Percentiles rank a stretch among this genome's conserved stretches.
These are phyloP conservation scores for Trichoderma citrinoviride DNA, from an alignment of 2,329 filamentous ascomycete species.

Conservation along the genomic window DNA sequence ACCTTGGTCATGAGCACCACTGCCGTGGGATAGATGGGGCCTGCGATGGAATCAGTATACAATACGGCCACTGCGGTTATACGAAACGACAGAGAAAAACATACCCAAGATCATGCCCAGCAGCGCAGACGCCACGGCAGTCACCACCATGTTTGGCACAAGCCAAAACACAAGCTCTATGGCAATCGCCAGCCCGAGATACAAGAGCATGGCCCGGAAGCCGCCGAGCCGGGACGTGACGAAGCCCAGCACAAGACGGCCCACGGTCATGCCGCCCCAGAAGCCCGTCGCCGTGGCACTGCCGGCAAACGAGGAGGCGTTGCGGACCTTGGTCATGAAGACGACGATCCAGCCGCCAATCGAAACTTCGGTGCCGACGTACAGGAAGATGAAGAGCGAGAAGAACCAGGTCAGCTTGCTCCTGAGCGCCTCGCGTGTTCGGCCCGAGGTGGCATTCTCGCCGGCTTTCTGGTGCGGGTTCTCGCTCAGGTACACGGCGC, in stretches of 20 bases:
- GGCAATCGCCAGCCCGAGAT: constrained; percentile 62
- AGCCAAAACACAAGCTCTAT: constrained; percentile 78
- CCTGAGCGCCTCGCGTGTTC: constrained; percentile 13
- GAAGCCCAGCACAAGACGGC: constrained; percentile 65
- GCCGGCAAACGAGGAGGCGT: constrained; percentile 64
- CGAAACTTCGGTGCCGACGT: constrained; percentile 73
- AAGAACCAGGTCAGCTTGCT: constrained; percentile 54
- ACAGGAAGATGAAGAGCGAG: constrained; percentile 69
- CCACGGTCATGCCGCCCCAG: constrained; percentile 76
- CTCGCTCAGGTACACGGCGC: constrained; percentile 23
- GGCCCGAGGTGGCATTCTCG: constrained; percentile 47
- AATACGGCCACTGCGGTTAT: too few species aligned
- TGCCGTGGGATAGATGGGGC: constrained; percentile 73
- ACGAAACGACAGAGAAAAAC: background rate
- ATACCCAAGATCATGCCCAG: constrained; percentile 37
- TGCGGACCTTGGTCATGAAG: constrained; percentile 75
- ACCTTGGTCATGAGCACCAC: constrained; percentile 73
- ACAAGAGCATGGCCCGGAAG: constrained; percentile 60
- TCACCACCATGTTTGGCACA: constrained; percentile 73
- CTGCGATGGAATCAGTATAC: constrained; percentile 49
- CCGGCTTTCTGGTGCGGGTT: constrained; percentile 35
- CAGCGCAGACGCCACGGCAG: constrained; percentile 66
- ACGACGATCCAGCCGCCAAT: constrained; percentile 80
- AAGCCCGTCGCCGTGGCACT: constrained; percentile 72
- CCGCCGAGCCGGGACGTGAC: constrained; percentile 70